A percentile compares a stretch with the other conserved stretches of the same genome.
Conservation (phyloP, 345 rosid species). For the Crucihimalaya himalaica region DNA sequence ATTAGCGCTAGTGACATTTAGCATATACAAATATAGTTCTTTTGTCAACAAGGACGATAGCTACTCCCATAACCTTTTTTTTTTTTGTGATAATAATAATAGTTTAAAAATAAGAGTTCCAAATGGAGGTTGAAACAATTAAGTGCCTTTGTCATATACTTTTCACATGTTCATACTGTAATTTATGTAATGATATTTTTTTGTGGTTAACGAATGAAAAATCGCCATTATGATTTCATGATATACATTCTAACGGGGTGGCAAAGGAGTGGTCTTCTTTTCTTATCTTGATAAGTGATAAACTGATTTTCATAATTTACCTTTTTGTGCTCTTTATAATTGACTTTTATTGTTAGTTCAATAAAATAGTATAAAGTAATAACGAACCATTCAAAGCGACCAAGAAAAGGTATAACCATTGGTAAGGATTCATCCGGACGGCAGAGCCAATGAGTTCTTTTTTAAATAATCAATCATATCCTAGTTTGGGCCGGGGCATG, state of each 20-base stretch:
- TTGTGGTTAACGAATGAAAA: conserved; percentile 15
- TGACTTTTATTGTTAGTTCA: conserved; percentile 18
- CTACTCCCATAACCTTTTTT: neutral
- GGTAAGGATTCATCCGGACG: conserved; percentile 23
- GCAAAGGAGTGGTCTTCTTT: conserved; percentile 28
- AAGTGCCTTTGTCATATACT: conserved; percentile 8
- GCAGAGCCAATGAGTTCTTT: conserved; percentile 14
- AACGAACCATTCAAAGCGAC: conserved; percentile 20
- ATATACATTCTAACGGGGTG: conserved; percentile 10
- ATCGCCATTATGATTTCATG: conserved; percentile 23
- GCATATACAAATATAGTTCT: neutral
- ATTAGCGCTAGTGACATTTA: neutral
- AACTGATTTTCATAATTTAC: conserved; percentile 14
- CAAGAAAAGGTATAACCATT: conserved; percentile 23
- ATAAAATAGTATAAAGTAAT: conserved; percentile 21
- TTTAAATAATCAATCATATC: conserved; percentile 26
- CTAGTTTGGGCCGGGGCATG: conserved; percentile 24
- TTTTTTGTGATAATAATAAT: neutral
- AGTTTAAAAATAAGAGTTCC: neutral
- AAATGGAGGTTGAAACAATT: neutral
- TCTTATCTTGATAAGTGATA: conserved; percentile 36
- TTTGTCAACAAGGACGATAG: neutral
- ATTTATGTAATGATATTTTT: neutral
- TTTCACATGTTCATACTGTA: conserved; percentile 24
- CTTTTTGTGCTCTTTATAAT: conserved; percentile 16